A percentile compares a stretch with the other conserved stretches of the same genome.
These are phyloP conservation scores for Glonium stellatum DNA, from an alignment of 495 filamentous ascomycete species.

Conservation along the genomic window DNA sequence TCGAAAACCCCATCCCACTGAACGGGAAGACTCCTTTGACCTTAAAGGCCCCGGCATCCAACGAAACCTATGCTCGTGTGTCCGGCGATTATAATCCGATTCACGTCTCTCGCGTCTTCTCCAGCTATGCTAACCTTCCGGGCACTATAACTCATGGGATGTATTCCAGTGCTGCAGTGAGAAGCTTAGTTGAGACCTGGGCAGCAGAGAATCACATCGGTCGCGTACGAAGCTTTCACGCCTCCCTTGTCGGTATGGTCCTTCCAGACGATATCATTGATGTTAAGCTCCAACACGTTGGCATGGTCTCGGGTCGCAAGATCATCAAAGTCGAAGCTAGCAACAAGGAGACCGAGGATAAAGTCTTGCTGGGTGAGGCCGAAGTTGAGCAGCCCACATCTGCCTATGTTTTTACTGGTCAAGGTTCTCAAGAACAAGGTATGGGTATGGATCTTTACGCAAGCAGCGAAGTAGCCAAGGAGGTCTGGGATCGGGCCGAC, in stretches of 20 bases:
- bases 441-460: constrained; percentile 99
- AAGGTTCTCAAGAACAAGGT: constrained; percentile 95
- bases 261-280: constrained; percentile 90
- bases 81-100: constrained; percentile 99
- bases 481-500: constrained; percentile 97
- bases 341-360: constrained; percentile 91
- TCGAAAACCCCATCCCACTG: constrained; percentile 93
- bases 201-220: constrained; percentile 97
- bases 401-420: constrained; percentile 95
- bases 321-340: constrained; percentile 96
- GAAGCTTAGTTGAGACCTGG: constrained; percentile 97
- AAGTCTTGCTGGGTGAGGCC: constrained; percentile 88
- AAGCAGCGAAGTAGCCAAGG: constrained; percentile 84
- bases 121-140: constrained; percentile 86
- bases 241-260: constrained; percentile 94
- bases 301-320: constrained; percentile 96
- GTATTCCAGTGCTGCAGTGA: constrained; percentile 97
- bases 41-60: constrained; percentile 87
- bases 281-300: constrained; percentile 89
- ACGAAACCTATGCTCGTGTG: constrained; percentile 95
- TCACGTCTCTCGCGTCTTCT: constrained; percentile 93
- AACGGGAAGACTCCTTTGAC: constrained; percentile 83
- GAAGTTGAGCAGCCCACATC: constrained; percentile 98
- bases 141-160: constrained; percentile 98
- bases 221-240: constrained; percentile 93